Conservation (phyloP, 2,329 filamentous ascomycete genomes). For the Zymoseptoria ardabiliae region DNA sequence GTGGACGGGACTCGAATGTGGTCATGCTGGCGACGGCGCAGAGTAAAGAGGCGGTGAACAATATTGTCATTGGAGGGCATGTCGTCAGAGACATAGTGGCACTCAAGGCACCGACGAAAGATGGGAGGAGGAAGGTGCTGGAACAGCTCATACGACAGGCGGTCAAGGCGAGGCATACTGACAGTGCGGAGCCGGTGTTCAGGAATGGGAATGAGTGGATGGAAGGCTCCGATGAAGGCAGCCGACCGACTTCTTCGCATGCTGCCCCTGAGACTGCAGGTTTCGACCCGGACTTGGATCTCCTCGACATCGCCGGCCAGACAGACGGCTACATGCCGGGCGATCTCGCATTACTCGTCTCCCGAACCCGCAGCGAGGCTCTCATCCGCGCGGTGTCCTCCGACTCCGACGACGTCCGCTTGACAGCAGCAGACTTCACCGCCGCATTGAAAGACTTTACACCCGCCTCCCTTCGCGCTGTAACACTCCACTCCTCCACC, state of each 20-base stretch:
- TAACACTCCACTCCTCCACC: constrained; percentile 85
- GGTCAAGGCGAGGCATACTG: constrained; percentile 8
- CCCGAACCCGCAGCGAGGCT: constrained; percentile 83
- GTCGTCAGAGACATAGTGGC: constrained; percentile 86
- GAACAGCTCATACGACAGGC: constrained; percentile 60
- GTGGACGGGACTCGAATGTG: constrained; percentile 68
- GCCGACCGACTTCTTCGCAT: constrained; percentile 35
- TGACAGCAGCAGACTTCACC: constrained; percentile 71
- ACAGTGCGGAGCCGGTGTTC: constrained; percentile 6
- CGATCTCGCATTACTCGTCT: constrained; percentile 77
- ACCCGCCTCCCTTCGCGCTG: constrained; percentile 86
- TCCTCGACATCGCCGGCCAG: constrained; percentile 84
- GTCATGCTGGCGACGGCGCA: constrained; percentile 86
- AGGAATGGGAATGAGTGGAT: constrained; percentile 52
- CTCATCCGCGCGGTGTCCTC: constrained; percentile 69
- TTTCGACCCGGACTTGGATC: constrained; percentile 71
- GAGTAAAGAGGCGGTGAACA: constrained; percentile 86
- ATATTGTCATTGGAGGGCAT: constrained; percentile 82
- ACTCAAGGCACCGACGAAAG: constrained; percentile 87
- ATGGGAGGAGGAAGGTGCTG: constrained; percentile 73
- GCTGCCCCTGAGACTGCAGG: constrained; percentile 51
- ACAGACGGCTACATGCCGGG: constrained; percentile 98
- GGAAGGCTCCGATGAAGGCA: constrained; percentile 55
- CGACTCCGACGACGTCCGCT: constrained; percentile 46
- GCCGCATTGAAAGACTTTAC: constrained; percentile 86